These are phyloP conservation scores for Fusarium sp. DNA, from an alignment of 2,329 filamentous ascomycete species.

Conservation along the genomic window DNA sequence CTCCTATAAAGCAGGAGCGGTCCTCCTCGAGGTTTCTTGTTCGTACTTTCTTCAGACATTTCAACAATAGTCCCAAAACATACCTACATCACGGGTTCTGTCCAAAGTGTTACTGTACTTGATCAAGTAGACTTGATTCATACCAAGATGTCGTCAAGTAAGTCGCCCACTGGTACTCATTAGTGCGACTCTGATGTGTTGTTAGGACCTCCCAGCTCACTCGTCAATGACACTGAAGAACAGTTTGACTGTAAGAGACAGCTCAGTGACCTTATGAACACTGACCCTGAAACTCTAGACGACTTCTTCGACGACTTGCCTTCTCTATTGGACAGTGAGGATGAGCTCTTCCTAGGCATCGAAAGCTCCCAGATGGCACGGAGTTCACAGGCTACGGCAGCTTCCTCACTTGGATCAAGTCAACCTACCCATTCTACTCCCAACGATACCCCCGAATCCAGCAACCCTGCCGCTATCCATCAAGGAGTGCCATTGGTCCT, in stretches of 20 bases:
- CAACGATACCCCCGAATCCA: not conserved
- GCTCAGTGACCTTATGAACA: not conserved
- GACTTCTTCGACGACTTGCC: not conserved
- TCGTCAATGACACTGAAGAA: not conserved
- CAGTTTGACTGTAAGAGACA: not conserved
- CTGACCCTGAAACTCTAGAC: not conserved
- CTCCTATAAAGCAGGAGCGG: not conserved
- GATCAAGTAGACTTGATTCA: not conserved
- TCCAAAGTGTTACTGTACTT: not conserved
- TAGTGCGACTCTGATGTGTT: not conserved
- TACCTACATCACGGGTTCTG: too few relatives aligned
- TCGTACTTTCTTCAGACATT: not conserved
- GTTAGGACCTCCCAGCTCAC: not conserved
- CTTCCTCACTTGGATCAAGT: not conserved
- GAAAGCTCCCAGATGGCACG: not conserved
- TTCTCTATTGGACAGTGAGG: not conserved
- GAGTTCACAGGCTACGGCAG: not conserved
- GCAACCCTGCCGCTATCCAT: not conserved
- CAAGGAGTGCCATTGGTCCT: not conserved
- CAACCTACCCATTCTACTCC: not conserved
- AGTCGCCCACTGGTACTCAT: not conserved
- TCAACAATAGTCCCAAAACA: not conserved
- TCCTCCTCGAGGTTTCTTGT: not conserved
- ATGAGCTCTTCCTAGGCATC: not conserved
- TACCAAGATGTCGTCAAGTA: not conserved